Base-by-base conservation (phyloP, 768 basidiomycete genomes). In the Clavaria fumosa region DNA sequence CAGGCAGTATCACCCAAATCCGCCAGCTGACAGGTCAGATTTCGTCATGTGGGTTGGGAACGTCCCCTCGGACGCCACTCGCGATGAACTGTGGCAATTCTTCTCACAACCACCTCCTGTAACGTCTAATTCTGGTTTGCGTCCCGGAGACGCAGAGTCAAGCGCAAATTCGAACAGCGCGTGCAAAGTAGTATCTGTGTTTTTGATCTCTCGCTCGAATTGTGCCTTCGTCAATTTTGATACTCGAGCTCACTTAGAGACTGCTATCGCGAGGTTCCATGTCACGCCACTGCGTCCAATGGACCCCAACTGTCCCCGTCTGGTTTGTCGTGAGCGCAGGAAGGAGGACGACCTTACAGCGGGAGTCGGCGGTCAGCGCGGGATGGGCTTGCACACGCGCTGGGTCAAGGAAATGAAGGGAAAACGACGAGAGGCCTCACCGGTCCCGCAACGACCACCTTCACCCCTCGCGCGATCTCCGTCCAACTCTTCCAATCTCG, bases 41-140 rank as follows among this genome's bases (percentile, higher is more conserved):
- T 91, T 82, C 84, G 89, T 89, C 1, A 86, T 90, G 84, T 95
- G 91, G 91, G 78, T 76, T 9, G 91, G 91, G 7, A 96, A 96
- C 50, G 80, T 95, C 3, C 84, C 85, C 2, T 66, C 68, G 4
- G 84, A 90, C 48, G 75, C 85, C 11, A 74, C 72, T 3, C 71
- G 86, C 42, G 78, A 86, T 45, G 90, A 95, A 50, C 62, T 95
- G 3, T 83, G 78, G 80, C 62, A 63, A 5, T 91, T 90, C 54
- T 90, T 96, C 60, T 44, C 54, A 46, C 28, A 28, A 14, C 26
- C 26, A 28, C 14, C 14, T 28, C 9, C n/a, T n/a, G n/a, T n/a
- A n/a, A n/a, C n/a, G n/a, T n/a, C n/a, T n/a, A n/a, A n/a, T n/a
- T n/a, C n/a, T n/a, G n/a, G n/a, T n/a, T n/a, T n/a, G n/a, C n/a